A percentile compares a stretch with the other conserved stretches of the same genome.
Evolutionary conservation across 2,329 filamentous ascomycete genomes (phyloP).

Genomic region (Neophaeococcomyces aloes): DNA sequence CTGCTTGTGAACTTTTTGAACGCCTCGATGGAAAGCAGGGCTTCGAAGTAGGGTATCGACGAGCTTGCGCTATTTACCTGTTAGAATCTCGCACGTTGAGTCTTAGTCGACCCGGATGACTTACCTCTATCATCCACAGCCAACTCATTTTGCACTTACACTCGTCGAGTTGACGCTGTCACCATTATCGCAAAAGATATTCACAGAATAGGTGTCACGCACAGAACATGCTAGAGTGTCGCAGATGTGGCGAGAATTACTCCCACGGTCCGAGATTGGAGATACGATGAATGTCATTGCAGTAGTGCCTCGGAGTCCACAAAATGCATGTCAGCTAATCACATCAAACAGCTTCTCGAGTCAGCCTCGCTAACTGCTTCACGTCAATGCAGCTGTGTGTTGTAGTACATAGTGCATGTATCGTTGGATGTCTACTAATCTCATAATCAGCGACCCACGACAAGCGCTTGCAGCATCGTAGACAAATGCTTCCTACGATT

Average conservation of each 20-base stretch:
- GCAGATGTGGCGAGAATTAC: too few relatives aligned
- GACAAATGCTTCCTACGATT: too few relatives aligned
- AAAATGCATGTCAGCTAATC: background rate
- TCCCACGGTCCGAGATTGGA: too few relatives aligned
- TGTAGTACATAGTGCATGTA: too few relatives aligned
- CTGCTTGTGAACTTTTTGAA: slow-evolving; percentile 33
- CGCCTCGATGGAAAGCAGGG: slow-evolving; percentile 34
- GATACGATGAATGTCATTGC: background rate
- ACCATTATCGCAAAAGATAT: background rate
- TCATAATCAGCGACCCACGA: too few relatives aligned
- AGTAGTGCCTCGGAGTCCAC: background rate
- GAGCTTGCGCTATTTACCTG: slow-evolving; percentile 10
- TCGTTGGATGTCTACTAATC: too few relatives aligned
- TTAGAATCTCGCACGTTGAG: slow-evolving; percentile 9
- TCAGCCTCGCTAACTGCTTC: background rate
- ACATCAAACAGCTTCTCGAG: background rate
- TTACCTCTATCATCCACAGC: slow-evolving; percentile 18
- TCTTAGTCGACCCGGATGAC: slow-evolving; percentile 10
- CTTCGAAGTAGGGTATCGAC: slow-evolving; percentile 28
- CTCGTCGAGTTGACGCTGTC: background rate
- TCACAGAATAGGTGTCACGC: background rate
- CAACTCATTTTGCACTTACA: slow-evolving; percentile 12
- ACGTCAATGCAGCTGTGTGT: too few relatives aligned
- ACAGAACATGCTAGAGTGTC: too few relatives aligned
- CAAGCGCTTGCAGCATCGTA: too few relatives aligned